phyloP scores from a whole-genome alignment of 257 asterid species.

The Osmanthus fragrans region DNA sequence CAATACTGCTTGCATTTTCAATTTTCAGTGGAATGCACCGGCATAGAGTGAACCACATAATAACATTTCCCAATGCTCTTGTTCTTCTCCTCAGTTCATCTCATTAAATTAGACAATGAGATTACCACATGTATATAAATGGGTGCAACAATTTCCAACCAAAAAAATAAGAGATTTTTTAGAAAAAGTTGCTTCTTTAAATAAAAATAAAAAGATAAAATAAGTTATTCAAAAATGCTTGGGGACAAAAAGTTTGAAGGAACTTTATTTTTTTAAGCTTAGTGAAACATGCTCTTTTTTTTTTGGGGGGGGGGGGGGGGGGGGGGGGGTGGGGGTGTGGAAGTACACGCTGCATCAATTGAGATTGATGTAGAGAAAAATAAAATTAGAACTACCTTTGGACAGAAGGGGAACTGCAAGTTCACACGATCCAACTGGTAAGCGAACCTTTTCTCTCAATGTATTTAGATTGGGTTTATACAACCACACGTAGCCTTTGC shows the following conservation, averaged over 20 bases:
- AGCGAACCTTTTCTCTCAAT: constrained; percentile 72
- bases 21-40: background rate
- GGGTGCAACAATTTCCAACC: background rate
- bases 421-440: constrained; percentile 94
- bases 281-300: background rate
- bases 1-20: background rate
- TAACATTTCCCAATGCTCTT: background rate
- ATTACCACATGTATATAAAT: background rate
- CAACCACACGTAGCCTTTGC: constrained; percentile 76
- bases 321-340: no score
- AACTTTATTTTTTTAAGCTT: background rate
- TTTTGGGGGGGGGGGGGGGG: no score
- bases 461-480: constrained; percentile 63
- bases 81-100: background rate
- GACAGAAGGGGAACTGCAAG: constrained; percentile 78
- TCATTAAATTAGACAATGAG: background rate
- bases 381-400: constrained; percentile 52
- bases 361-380: background rate
- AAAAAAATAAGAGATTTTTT: no score
- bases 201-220: no score
- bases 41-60: no score
- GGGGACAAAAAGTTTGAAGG: background rate
- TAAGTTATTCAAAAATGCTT: background rate
- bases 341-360: background rate
- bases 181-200: background rate